phyloP scores from a whole-genome alignment of 140 eudicot genomes.

The Cichorium intybus region DNA sequence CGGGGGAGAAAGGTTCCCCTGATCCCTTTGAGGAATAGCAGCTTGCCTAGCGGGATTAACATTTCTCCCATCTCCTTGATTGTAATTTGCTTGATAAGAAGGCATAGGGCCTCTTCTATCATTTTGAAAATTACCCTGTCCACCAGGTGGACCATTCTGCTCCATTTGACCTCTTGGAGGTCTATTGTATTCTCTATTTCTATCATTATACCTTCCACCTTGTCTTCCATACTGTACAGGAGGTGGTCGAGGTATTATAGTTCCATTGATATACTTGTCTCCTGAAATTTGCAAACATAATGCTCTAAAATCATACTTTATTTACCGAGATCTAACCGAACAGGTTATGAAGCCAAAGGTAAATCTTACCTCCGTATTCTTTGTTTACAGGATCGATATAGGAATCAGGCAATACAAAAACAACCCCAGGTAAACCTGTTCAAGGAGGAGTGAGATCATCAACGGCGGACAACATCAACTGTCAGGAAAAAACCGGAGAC shows the following conservation, averaged over 20 bases:
- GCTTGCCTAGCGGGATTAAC: constrained; percentile 26
- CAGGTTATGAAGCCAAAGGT: background rate
- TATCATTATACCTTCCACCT: constrained; percentile 45
- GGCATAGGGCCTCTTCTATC: constrained; percentile 43
- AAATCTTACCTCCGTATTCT: constrained; percentile 79
- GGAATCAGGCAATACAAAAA: constrained; percentile 90
- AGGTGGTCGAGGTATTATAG: constrained; percentile 79
- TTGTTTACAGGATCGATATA: constrained; percentile 92
- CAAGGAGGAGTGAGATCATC: constrained; percentile 1
- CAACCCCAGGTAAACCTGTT: constrained; percentile 82
- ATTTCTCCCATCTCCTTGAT: constrained; percentile 31
- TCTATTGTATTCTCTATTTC: constrained; percentile 47
- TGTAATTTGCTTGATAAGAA: constrained; percentile 40
- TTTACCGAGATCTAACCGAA: background rate
- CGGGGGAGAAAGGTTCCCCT: constrained; percentile 23
- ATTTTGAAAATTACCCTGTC: constrained; percentile 42
- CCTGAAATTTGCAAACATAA: constrained; percentile 38
- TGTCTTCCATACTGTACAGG: constrained; percentile 69
- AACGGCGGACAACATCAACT: background rate
- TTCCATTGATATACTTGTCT: constrained; percentile 88
- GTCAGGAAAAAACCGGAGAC: background rate
- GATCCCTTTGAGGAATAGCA: constrained; percentile 26
- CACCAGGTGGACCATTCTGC: constrained; percentile 39
- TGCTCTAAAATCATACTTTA: background rate
- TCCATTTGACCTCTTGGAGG: constrained; percentile 37